Percentiles rank a stretch among this genome's conserved stretches.
These are phyloP conservation scores for Trichoderma asperelloides DNA, from an alignment of 495 filamentous ascomycete species.

Conservation along the genomic window DNA sequence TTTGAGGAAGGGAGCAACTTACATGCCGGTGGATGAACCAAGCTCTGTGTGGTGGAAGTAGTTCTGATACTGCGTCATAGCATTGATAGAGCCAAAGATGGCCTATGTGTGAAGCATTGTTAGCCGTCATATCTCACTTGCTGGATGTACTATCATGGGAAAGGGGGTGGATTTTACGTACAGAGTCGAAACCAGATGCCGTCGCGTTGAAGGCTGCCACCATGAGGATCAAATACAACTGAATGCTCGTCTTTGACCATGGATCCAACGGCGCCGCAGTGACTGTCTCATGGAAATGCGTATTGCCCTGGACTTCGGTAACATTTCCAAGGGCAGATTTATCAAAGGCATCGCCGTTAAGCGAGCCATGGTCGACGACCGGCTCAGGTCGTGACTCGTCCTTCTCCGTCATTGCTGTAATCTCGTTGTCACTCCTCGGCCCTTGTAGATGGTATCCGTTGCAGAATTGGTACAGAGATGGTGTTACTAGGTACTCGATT, in stretches of 20 bases:
- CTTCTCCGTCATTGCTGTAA: background rate
- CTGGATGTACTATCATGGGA: background rate
- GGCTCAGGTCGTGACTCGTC: background rate
- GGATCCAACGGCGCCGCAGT: constrained; percentile 8
- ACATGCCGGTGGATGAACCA: constrained; percentile 23
- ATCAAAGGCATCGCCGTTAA: background rate
- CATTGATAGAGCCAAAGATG: constrained; percentile 27
- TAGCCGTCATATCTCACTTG: background rate
- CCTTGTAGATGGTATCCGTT: background rate
- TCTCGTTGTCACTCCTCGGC: background rate
- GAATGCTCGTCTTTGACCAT: constrained; percentile 10
- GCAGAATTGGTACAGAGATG: background rate
- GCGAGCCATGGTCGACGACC: background rate
- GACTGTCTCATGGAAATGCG: background rate
- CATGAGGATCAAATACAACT: constrained; percentile 13
- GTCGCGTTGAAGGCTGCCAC: constrained; percentile 16
- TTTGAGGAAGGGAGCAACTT: constrained; percentile 8
- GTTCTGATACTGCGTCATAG: constrained; percentile 29
- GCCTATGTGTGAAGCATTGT: background rate
- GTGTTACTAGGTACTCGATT: no score
- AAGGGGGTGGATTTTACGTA: background rate
- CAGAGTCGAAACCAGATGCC: constrained; percentile 15
- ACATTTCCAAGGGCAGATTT: background rate
- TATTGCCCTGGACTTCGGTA: constrained; percentile 8
- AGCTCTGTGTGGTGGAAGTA: constrained; percentile 29